phyloP scores from a whole-genome alignment of 176 grass and related monocot species.

The Bolboschoenus planiculmis region DNA sequence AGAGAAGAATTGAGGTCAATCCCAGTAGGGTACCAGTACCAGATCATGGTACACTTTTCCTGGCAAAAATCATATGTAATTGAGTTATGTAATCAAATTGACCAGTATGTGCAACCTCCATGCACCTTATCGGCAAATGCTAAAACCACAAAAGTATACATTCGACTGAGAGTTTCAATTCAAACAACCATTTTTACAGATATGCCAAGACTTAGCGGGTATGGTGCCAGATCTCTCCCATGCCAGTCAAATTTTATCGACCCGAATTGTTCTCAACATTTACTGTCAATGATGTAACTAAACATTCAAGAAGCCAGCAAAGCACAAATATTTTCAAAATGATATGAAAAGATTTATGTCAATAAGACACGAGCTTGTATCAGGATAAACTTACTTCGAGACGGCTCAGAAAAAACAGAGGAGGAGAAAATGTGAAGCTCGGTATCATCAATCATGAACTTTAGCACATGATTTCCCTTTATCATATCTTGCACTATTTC shows the following conservation, averaged over 20 bases:
- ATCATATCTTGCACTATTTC: background rate
- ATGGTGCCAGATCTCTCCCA: background rate
- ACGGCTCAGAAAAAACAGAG: background rate
- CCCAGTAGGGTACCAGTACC: background rate
- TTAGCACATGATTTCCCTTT: constrained; percentile 2
- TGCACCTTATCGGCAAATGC: background rate
- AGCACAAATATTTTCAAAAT: background rate
- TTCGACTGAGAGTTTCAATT: background rate
- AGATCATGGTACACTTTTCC: background rate
- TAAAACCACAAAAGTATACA: background rate
- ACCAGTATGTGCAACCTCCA: background rate
- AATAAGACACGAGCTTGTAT: background rate
- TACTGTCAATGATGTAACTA: background rate
- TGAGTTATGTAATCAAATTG: background rate
- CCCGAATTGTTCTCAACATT: background rate
- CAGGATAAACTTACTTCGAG: background rate
- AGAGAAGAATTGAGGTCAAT: background rate
- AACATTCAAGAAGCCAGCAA: background rate
- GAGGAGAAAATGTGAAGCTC: constrained; percentile 11
- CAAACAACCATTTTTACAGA: background rate
- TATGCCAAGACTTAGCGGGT: background rate
- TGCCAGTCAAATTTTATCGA: background rate
- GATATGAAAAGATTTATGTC: background rate
- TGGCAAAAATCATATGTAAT: background rate
- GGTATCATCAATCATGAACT: background rate